Base-by-base conservation (phyloP, 73 alveolate species). In the Diophrys appendiculata region DNA sequence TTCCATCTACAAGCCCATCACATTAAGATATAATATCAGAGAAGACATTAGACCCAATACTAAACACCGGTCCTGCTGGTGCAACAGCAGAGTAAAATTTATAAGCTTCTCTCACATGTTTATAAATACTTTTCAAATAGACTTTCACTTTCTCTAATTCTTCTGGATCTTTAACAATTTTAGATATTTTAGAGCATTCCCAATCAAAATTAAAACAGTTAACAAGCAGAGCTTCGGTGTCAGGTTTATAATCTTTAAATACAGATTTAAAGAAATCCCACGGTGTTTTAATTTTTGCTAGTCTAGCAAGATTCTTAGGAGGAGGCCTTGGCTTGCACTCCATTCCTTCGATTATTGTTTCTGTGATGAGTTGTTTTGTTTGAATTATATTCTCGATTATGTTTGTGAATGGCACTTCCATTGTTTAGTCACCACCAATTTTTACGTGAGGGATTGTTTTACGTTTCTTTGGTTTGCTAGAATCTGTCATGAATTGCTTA, bases 171-270 rank as follows among this genome's bases (percentile, higher is more conserved):
- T 87, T 88, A 3, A 92, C 69, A 0, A 89, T 69, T 52, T 90
- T 88, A 11, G 80, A 82, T 23, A 92, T 52, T 56, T 81, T 88
- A 18, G 93, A 78, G 33, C 67, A 35, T n/a, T 68, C 77, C 95
- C 97, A 92, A 65, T 92, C 97, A 80, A 83, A 76, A 23, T 92
- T 95, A 73, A 92, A 92, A 54, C 95, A 88, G 23, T 80, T 77
- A 33, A 52, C 76, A 24, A 92, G 88, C 22, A 89, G 28, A 0
- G 60, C 71, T 13, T 84, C 84, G 13, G 77, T 82, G 54, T 88
- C 95, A 1, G 86, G 80, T 55, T 73, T 83, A 68, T 88, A 92
- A 70, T 92, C 97, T 77, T 83, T 88, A 60, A 92, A 92, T 0
- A 92, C 84, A 0, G 95, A 88, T 35, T 83, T 80, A 72, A 72